phyloP scores from a whole-genome alignment of 2,329 filamentous ascomycete genomes.

The Penicillium sp. region DNA sequence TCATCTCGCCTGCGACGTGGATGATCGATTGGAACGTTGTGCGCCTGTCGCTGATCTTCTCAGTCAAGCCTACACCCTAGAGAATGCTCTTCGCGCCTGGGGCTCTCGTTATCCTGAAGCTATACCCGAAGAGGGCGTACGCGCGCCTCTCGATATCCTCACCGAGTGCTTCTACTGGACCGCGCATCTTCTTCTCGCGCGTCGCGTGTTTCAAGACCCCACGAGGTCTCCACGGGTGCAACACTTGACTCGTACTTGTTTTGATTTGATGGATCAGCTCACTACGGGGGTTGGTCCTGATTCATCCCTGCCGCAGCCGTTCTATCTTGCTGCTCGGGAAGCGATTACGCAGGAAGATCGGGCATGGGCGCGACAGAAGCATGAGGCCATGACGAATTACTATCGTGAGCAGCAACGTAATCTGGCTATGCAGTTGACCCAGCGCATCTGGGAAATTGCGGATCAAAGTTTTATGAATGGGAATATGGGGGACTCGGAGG shows the following conservation, averaged over 20 bases:
- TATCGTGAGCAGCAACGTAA: constrained; percentile 29
- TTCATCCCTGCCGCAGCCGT: constrained; percentile 26
- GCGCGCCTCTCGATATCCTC: constrained; percentile 25
- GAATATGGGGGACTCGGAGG: constrained; percentile 10
- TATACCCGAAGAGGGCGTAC: background rate
- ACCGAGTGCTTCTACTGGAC: constrained; percentile 30
- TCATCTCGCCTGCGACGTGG: constrained; percentile 26
- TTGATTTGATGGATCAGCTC: constrained; percentile 25
- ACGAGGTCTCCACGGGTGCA: constrained; percentile 25
- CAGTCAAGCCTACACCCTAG: constrained; percentile 15
- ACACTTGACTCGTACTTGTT: constrained; percentile 24
- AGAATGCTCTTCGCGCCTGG: constrained; percentile 27
- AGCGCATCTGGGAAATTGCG: constrained; percentile 24
- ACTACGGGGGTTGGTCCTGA: constrained; percentile 27
- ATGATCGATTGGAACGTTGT: constrained; percentile 6
- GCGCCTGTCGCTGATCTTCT: constrained; percentile 11
- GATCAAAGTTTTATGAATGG: constrained; percentile 9
- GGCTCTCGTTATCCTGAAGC: constrained; percentile 13
- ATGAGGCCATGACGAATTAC: constrained; percentile 28
- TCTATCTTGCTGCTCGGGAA: constrained; percentile 27
- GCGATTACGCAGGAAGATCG: constrained; percentile 21
- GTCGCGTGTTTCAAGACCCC: constrained; percentile 25
- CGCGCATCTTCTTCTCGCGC: constrained; percentile 26
- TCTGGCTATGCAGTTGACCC: constrained; percentile 25
- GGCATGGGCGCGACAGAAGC: constrained; percentile 24